These are phyloP conservation scores for Scutellaria barbata DNA, from an alignment of 257 asterid genomes.

Conservation along the genomic window DNA sequence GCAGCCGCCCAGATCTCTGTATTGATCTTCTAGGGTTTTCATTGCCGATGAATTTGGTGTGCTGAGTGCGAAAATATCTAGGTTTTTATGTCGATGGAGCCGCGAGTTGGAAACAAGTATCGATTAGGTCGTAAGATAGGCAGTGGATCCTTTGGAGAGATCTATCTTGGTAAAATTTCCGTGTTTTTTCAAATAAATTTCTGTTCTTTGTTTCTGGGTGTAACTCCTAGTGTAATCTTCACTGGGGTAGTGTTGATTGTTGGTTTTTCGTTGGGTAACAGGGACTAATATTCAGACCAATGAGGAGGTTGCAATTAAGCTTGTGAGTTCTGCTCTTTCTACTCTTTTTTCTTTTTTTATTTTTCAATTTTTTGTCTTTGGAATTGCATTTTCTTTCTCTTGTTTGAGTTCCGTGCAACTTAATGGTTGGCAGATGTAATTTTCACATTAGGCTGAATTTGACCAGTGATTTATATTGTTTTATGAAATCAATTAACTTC, in stretches of 20 bases:
- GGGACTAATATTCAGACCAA: constrained; percentile 78
- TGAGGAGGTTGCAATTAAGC: constrained; percentile 90
- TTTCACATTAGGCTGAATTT: constrained; percentile 11
- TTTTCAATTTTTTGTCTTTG: neutral
- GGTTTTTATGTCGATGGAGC: constrained; percentile 54
- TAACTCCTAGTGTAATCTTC: constrained; percentile 4
- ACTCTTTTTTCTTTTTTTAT: neutral
- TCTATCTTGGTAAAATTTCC: constrained; percentile 53
- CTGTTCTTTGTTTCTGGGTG: neutral
- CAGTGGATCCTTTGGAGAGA: constrained; percentile 78
- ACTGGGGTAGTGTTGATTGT: constrained; percentile 33
- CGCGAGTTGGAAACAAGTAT: constrained; percentile 67
- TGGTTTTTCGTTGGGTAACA: constrained; percentile 36
- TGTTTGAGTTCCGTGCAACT: no score
- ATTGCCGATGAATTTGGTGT: constrained; percentile 39
- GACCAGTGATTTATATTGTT: constrained; percentile 9
- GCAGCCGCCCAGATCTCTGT: constrained; percentile 34
- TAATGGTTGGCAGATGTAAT: neutral
- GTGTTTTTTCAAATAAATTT: neutral
- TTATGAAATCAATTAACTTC: constrained; percentile 11
- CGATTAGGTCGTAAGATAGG: constrained; percentile 77
- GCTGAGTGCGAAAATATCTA: constrained; percentile 31
- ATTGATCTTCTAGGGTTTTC: constrained; percentile 35
- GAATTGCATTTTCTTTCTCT: constrained; percentile 10
- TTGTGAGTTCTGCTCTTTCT: constrained; percentile 53